Percentiles rank a stretch among this genome's conserved stretches.
phyloP scores from a whole-genome alignment of 148 eudicot species.

The Pharnaceum exiguum region DNA sequence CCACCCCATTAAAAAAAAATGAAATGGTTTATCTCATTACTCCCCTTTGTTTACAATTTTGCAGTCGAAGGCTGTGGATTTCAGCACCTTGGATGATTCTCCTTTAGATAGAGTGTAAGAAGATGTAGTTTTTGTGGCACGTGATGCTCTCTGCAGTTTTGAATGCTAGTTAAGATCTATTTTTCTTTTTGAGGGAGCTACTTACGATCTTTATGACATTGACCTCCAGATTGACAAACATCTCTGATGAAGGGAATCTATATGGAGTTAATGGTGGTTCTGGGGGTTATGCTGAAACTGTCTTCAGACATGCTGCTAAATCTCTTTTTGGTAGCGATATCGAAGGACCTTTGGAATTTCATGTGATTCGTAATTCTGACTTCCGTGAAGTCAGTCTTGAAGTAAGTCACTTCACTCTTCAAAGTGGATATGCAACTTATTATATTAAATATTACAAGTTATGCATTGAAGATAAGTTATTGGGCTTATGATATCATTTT shows the following conservation, averaged over 20 bases:
- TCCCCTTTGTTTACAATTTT: constrained; percentile 23
- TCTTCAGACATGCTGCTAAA: constrained; percentile 72
- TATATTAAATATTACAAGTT: neutral
- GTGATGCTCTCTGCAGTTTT: neutral
- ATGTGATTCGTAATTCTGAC: constrained; percentile 69
- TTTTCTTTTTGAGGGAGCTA: neutral
- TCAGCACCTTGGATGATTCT: constrained; percentile 71
- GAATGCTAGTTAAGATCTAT: neutral
- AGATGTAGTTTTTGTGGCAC: neutral
- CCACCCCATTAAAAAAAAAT: neutral
- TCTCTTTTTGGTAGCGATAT: constrained; percentile 63
- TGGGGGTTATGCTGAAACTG: constrained; percentile 92
- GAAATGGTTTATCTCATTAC: too few relatives aligned
- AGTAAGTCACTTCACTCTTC: constrained; percentile 41
- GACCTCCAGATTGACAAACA: constrained; percentile 61
- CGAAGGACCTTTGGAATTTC: constrained; percentile 62
- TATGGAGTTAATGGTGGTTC: constrained; percentile 87
- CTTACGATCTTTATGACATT: neutral
- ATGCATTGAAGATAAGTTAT: neutral
- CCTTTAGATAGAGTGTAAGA: constrained; percentile 77
- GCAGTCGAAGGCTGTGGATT: constrained; percentile 79
- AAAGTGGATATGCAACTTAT: neutral
- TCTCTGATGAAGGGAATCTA: constrained; percentile 72
- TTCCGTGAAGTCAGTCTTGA: constrained; percentile 77
- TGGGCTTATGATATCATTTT: neutral